phyloP scores from a whole-genome alignment of 495 filamentous ascomycete genomes.

The Usnea hakonensis region DNA sequence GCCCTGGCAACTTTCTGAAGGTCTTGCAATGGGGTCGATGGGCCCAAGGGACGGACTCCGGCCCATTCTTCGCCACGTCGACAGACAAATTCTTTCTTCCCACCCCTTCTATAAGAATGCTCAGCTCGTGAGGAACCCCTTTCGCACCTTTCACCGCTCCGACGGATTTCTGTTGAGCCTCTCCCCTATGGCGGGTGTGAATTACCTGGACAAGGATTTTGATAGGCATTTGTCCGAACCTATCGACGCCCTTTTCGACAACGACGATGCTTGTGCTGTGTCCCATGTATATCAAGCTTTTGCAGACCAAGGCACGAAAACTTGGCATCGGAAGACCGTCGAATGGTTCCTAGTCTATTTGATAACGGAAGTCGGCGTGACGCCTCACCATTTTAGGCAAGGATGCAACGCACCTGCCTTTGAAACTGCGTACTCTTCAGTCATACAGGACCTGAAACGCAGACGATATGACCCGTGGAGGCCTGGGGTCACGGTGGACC shows the following conservation, averaged over 20 bases:
- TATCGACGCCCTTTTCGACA: constrained; percentile 22
- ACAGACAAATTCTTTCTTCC: constrained; percentile 20
- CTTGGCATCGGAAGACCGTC: constrained; percentile 27
- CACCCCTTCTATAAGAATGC: constrained; percentile 26
- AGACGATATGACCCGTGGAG: constrained; percentile 27
- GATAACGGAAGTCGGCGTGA: constrained; percentile 25
- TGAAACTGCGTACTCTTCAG: constrained; percentile 22
- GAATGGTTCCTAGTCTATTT: constrained; percentile 30
- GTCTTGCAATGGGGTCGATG: constrained; percentile 21
- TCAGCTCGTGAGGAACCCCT: constrained; percentile 25
- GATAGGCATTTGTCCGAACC: constrained; percentile 22
- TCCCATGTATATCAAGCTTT: constrained; percentile 26
- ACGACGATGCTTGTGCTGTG: constrained; percentile 26
- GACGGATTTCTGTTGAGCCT: constrained; percentile 29
- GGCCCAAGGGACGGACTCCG: constrained; percentile 21
- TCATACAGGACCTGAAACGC: constrained; percentile 28
- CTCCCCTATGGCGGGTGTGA: constrained; percentile 26
- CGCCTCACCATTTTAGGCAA: constrained; percentile 26
- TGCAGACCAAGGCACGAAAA: constrained; percentile 25
- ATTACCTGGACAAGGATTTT: constrained; percentile 29
- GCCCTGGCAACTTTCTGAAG: constrained; percentile 30
- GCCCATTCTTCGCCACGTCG: constrained; percentile 17
- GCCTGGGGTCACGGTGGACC: constrained; percentile 25
- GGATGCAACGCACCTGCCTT: constrained; percentile 27
- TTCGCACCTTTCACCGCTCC: constrained; percentile 28